These are phyloP conservation scores for Solanum ossicruentum DNA, from an alignment of 257 asterid species.

Conservation along the genomic window DNA sequence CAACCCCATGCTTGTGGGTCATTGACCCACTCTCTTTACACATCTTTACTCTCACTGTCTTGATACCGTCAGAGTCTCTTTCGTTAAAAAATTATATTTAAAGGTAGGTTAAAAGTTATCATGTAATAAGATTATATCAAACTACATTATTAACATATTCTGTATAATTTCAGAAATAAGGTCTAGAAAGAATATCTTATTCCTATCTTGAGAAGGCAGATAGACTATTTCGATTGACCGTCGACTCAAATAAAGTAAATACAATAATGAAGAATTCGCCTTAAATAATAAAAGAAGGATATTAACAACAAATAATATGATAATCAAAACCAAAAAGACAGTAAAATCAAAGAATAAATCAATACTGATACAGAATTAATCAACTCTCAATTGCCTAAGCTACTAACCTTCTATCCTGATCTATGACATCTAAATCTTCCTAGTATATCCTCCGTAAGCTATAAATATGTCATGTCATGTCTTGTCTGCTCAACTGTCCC, in stretches of 20 bases:
- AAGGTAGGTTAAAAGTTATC: background rate
- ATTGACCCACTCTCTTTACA: background rate
- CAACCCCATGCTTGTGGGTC: slow-evolving; percentile 14
- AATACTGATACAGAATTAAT: background rate
- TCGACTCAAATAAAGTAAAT: background rate
- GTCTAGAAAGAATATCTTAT: background rate
- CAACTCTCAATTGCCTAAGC: background rate
- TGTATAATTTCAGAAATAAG: background rate
- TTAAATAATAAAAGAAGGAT: background rate
- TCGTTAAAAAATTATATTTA: background rate
- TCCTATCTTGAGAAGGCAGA: background rate
- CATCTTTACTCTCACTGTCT: background rate
- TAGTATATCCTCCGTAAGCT: background rate
- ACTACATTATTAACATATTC: background rate
- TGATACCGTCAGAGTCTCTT: rapidly evolving
- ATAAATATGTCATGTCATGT: background rate
- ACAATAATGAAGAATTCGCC: too few species aligned
- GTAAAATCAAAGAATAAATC: background rate
- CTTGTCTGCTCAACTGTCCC: background rate
- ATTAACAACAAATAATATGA: background rate
- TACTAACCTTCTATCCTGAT: background rate
- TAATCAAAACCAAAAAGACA: background rate
- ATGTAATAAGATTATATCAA: background rate
- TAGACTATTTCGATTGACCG: background rate
- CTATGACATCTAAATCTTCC: background rate